Conservation (phyloP, 2,329 filamentous ascomycete species). For the Clarireedia paspali region DNA sequence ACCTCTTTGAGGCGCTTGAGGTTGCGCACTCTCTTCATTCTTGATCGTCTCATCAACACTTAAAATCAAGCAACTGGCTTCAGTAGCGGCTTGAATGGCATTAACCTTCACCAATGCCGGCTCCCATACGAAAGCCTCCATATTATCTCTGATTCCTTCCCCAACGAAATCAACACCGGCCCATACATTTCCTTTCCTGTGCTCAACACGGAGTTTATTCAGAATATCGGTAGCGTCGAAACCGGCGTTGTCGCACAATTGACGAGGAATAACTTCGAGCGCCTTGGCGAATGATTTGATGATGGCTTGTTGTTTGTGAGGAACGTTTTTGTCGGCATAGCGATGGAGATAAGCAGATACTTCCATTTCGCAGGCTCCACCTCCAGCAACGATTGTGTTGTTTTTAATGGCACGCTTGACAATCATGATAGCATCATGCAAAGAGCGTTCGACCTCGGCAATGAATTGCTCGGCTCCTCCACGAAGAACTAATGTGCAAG, state of each 20-base stretch:
- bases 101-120: conserved; percentile 94
- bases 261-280: conserved; percentile 89
- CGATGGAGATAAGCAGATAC: conserved; percentile 86
- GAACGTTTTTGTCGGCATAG: conserved; percentile 86
- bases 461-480: conserved; percentile 99
- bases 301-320: conserved; percentile 92
- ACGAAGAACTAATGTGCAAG: conserved; percentile 89
- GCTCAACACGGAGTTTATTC: conserved; percentile 91
- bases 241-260: conserved; percentile 96
- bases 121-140: conserved; percentile 96
- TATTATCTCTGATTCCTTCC: conserved; percentile 90
- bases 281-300: conserved; percentile 98
- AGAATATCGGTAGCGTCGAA: conserved; percentile 98
- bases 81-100: conserved; percentile 89
- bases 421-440: conserved; percentile 99
- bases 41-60: conserved; percentile 97
- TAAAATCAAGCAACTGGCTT: conserved; percentile 91
- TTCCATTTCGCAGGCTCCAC: conserved; percentile 95
- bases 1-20: conserved; percentile 70
- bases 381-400: conserved; percentile 87
- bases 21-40: conserved; percentile 86
- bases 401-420: conserved; percentile 97
- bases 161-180: conserved; percentile 91
- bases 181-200: conserved; percentile 88
- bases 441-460: conserved; percentile 91